Evolutionary conservation across 2,329 filamentous ascomycete genomes (phyloP), one percentile per base, ranked within the genome.

Genomic region (Epichloe brachyelytri): DNA sequence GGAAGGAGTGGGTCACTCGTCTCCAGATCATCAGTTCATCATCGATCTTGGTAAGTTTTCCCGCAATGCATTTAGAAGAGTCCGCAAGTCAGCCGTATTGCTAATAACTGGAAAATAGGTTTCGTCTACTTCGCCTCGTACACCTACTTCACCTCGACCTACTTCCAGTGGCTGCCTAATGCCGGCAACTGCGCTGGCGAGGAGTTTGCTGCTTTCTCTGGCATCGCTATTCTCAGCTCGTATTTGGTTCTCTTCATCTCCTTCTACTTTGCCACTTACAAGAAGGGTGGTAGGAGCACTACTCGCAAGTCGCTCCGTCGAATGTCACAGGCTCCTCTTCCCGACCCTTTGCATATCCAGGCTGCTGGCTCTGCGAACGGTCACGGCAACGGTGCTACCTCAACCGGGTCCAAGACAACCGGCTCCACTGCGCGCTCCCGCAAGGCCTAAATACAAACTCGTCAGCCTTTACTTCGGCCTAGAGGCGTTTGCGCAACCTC

Each of bases 91-190:
- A 14, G 46, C 6, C 34, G 22, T 39, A 26, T 46, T 26, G 15
- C 46, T 52, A 46, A 52, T 37, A 54, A 51, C 11, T 56, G 22
- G 57, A 61, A 53, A 41, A 5, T 55, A 91, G 87, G 88, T 63
- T 97, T 97, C 69, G 88, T 97, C 69, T 97, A 97, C 82, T 97
- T 95, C 65, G 91, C 90, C 49, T 94, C 91, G n/a, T 97, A 91
- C 79, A 96, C 90, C 61, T 97, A 97, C 79, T 96, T 96, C 78
- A 83, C 86, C 60, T 90, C 85, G 61, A 86, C 84, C 61, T 96
- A 96, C 81, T 95, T 85, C 75, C 79, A 77, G 44, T 85, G 80
- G 76, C 75, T 94, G 67, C 91, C 91, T 58, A 95, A 88, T 67
- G 72, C 77, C 56, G 91, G 91, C 68, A 75, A 83, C 61, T 98